Evolutionary conservation across 129 eudicot genomes (phyloP).

Genomic region (Ambrosia trifida): DNA sequence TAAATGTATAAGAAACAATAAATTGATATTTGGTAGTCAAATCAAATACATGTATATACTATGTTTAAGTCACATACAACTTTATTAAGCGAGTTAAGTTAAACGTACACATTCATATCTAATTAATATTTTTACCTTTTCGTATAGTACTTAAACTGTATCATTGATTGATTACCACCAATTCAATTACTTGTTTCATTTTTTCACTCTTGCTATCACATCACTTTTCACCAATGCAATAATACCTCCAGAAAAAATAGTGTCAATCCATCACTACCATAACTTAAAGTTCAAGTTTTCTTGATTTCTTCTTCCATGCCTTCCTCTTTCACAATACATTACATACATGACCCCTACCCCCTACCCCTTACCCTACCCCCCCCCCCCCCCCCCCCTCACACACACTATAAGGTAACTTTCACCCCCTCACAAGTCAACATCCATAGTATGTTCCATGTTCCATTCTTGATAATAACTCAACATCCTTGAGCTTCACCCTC

Average conservation of each 20-base stretch:
- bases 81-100: too few relatives aligned
- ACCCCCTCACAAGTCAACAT: conserved; percentile 34
- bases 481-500: conserved; percentile 16
- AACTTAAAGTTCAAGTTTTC: conserved; percentile 44
- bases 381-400: too few relatives aligned
- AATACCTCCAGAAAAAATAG: conserved; percentile 39
- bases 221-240: conserved; percentile 41
- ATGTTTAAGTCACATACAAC: too few relatives aligned
- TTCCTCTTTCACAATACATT: not conserved
- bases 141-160: too few relatives aligned
- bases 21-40: too few relatives aligned
- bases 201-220: conserved; percentile 36
- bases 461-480: conserved; percentile 42
- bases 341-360: too few relatives aligned
- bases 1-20: too few relatives aligned
- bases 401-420: conserved; percentile 21
- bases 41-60: too few relatives aligned
- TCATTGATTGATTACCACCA: too few relatives aligned
- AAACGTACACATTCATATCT: too few relatives aligned
- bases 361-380: too few relatives aligned
- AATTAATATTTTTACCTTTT: too few relatives aligned
- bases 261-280: conserved; percentile 41
- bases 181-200: conserved; percentile 27
- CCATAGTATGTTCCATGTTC: conserved; percentile 22
- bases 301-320: conserved; percentile 45